phyloP scores from a whole-genome alignment of 192 early-diverging fungal species.

The Spinellus fusiger region DNA sequence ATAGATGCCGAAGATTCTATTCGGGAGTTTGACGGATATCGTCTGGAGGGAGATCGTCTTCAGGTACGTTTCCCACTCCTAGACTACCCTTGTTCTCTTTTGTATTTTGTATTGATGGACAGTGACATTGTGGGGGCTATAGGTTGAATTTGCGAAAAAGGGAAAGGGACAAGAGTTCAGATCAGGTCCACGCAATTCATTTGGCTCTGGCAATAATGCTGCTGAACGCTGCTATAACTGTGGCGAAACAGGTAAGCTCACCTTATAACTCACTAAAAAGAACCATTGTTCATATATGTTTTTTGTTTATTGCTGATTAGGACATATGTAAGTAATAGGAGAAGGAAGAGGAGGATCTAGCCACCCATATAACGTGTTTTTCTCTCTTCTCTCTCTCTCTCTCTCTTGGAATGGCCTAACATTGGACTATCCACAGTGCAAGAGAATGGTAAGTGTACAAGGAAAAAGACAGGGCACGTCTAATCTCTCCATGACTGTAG shows the following conservation, averaged over 20 bases:
- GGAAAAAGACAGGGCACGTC: background rate
- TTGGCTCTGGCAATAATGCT: background rate
- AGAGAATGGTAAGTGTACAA: slow-evolving; percentile 22
- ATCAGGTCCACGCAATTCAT: background rate
- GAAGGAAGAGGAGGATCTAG: background rate
- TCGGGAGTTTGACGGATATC: slow-evolving; percentile 23
- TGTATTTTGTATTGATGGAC: background rate
- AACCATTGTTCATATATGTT: background rate
- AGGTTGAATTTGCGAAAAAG: slow-evolving; percentile 14
- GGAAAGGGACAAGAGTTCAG: background rate
- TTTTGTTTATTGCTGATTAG: background rate
- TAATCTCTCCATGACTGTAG: background rate
- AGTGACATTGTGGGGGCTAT: background rate
- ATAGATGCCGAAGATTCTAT: slow-evolving; percentile 31
- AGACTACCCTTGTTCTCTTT: background rate
- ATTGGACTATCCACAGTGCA: slow-evolving; percentile 13
- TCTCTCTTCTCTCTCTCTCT: too few species aligned
- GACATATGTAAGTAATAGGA: slow-evolving; percentile 12
- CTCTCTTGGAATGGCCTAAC: too few species aligned
- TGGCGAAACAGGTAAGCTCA: slow-evolving; percentile 22
- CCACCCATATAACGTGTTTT: too few species aligned
- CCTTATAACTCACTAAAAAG: background rate
- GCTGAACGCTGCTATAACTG: slow-evolving; percentile 32
- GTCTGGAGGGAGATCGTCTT: slow-evolving; percentile 22
- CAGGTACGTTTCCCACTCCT: slow-evolving; percentile 5